phyloP scores from a whole-genome alignment of 2,329 filamentous ascomycete genomes.

The Trichoderma cornu-damae region DNA sequence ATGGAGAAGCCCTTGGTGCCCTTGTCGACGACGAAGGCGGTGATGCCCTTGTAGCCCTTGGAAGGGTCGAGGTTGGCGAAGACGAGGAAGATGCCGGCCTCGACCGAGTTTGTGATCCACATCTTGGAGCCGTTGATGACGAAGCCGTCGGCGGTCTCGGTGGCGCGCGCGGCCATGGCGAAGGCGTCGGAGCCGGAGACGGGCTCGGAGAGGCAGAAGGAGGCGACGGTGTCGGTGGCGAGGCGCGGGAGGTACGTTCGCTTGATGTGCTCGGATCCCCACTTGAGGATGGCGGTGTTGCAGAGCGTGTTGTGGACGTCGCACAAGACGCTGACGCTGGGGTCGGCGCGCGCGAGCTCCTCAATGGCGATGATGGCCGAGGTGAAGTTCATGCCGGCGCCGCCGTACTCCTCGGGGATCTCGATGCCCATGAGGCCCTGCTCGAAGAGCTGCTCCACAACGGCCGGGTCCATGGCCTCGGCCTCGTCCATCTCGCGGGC shows the following conservation, averaged over 20 bases:
- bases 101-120: conserved; percentile 99
- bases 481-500: conserved; percentile 97
- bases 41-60: conserved; percentile 95
- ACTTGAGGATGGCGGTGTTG: conserved; percentile 87
- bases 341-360: conserved; percentile 89
- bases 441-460: conserved; percentile 94
- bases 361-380: conserved; percentile 94
- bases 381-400: conserved; percentile 98
- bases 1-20: conserved; percentile 83
- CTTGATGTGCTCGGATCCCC: conserved; percentile 70
- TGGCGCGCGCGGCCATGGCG: conserved; percentile 85
- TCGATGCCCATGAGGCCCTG: conserved; percentile 96
- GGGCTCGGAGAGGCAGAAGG: conserved; percentile 90
- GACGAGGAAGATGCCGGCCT: conserved; percentile 92
- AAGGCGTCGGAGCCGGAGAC: conserved; percentile 94
- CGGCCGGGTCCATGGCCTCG: conserved; percentile 80
- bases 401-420: conserved; percentile 94
- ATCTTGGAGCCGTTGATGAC: conserved; percentile 90
- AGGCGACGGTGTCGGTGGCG: conserved; percentile 83
- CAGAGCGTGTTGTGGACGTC: conserved; percentile 98
- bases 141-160: conserved; percentile 77
- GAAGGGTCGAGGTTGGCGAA: conserved; percentile 91
- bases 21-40: conserved; percentile 93
- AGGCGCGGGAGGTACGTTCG: conserved; percentile 85
- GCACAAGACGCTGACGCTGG: conserved; percentile 88